A percentile compares a stretch with the other conserved stretches of the same genome.
Conservation (phyloP, 169 alveolate genomes). For the Plasmodium adleri region DNA sequence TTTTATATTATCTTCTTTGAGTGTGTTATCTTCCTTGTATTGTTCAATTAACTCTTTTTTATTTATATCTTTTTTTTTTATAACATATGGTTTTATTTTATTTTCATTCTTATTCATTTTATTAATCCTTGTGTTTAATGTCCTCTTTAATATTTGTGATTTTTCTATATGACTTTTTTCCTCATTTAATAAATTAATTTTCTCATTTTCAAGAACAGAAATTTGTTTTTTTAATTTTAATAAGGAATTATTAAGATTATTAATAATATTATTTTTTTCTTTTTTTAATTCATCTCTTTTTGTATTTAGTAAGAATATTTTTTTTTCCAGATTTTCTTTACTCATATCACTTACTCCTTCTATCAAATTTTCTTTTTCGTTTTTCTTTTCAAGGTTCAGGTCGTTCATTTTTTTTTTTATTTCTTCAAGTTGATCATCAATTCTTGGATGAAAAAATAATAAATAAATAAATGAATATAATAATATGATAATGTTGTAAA, state of each 20-base stretch:
- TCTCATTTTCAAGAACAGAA: conserved; percentile 34
- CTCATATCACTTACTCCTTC: conserved; percentile 6
- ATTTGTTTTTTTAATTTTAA: conserved; percentile 46
- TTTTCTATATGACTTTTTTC: conserved; percentile 49
- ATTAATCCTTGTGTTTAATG: conserved; percentile 18
- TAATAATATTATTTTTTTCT: conserved; percentile 57
- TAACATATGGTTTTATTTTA: background rate
- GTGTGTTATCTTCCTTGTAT: background rate
- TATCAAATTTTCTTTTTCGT: conserved; percentile 7
- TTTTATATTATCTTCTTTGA: background rate
- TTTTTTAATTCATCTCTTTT: conserved; percentile 60
- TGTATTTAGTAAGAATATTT: conserved; percentile 34
- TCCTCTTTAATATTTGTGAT: conserved; percentile 31
- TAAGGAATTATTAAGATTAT: conserved; percentile 9
- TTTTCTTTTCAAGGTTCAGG: conserved; percentile 26
- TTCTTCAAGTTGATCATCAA: conserved; percentile 32
- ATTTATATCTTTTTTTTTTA: background rate
- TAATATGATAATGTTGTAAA: no score
- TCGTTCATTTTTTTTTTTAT: conserved; percentile 57
- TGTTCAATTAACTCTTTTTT: conserved; percentile 6
- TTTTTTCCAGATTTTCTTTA: conserved; percentile 35
- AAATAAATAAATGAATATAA: no score
- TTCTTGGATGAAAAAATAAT: background rate
- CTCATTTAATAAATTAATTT: conserved; percentile 44
- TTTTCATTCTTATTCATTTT: conserved; percentile 26